Base-by-base conservation (phyloP, 352 stramenopile species). In the Globisporangium viniferum region DNA sequence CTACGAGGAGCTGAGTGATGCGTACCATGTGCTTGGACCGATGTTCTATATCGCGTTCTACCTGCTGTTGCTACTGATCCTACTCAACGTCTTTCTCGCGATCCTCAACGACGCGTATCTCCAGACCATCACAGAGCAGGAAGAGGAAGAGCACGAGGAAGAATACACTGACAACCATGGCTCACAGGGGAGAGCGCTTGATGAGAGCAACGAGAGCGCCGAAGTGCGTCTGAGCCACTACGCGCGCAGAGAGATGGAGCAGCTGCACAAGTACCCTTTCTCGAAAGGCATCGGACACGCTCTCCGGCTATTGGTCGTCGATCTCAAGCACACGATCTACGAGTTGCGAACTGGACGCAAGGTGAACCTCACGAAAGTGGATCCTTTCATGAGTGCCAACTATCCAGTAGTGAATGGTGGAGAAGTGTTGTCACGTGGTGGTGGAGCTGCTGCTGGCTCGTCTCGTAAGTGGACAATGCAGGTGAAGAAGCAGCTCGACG, bases 101-200 rank as follows among this genome's bases (percentile, higher is more conserved):
- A 90, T 93, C 46, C 67, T 93, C 14, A 91, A 91, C 39, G 86
- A 92, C 66, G 84, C 84, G 35, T 93, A 91, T 63, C 67, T 88
- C 57, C 82, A 91, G 63, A 91, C 82, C 2, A 65, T 89, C n/a
- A 78, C 75, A 1, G 82, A 90, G 41, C 75, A 89, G 69, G 82
- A 90, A 59, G 82, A 91, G 59, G 79, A 83, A 51, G 72, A 80
- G 27, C 75, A 82, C 27, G 77, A 86, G 9, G 49, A 69, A 8
- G 74, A 74, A 15, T 72, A 80, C 56, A 51, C 27, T 18, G 41
- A 67, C 33, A 54, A 69, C 24, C 61, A 72, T 20, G 27, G 35
- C 22, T 27, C 59, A 29, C 10, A 44, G 15, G 35, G 53, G 33
- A 7, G 53, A 55, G 33, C 35, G 9, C 15, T 44, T 20, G 44